Base-by-base conservation (phyloP, 1,284 basidiomycete genomes). In the Coniferiporia weirii region DNA sequence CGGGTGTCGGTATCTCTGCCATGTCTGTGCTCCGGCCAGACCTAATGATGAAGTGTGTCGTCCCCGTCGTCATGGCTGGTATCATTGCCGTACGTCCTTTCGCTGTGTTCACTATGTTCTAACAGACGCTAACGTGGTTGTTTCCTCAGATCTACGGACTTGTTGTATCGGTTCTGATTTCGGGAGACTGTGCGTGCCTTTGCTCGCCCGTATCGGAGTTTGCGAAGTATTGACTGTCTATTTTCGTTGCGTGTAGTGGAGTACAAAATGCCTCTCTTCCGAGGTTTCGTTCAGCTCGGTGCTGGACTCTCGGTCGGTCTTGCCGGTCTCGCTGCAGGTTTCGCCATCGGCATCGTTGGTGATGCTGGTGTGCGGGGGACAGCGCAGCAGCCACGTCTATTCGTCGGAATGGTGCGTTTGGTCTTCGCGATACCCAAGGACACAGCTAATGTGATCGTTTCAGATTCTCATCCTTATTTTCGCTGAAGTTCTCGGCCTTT, bases 1-100 rank as follows among this genome's bases (percentile, higher is more conserved):
- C 96, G 69, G 96, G 96, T 71, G 95, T 99, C 69, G 97, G 96
- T 73, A 98, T 99, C 71, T 93, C 95, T 60, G 95, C 95, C 66
- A 96, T 98, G 95, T 93, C 95, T 62, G 93, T 98, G 63, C 85
- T 98, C 66, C 87, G 95, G 66, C 93, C 93, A 60, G 93, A 95
- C 79, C 80, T 93, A 67, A 93, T 95, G 88, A 94, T 95, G 90
- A 91, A 94, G 91, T 94, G 91, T 40, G 81, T 96, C 63, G 93
- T 98, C 69, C 95, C 95, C 27, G 91, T 95, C 59, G 86, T 91
- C 71, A 93, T 93, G 89, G 85, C 88, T 66, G 89, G 89, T 76
- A 91, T 90, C 70, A 87, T 87, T 66, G 85, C 85, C 55, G 84
- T 76, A 56, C 58, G 68, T 67, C 44, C 13, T 48, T 64, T 48